Base-by-base conservation (phyloP, 192 early-diverging fungal species). In the Backusella luteola region DNA sequence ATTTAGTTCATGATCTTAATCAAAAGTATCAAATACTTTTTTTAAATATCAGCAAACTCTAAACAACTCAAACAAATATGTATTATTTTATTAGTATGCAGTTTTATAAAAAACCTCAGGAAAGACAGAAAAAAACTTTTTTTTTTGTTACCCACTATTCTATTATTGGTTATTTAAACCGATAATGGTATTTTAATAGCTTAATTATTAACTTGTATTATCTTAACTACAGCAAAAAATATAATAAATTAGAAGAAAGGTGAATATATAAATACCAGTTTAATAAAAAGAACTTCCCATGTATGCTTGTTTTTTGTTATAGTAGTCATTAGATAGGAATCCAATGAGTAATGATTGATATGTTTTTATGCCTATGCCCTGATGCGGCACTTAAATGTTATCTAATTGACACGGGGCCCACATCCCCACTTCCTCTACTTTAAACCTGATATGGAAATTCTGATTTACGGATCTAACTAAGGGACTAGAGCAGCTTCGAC, bases 151-250 rank as follows among this genome's bases (percentile, higher is more conserved):
- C 8, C 56, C 56, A 63, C 56, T 29, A 63, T 26, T 63, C 56
- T 29, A 63, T 63, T 29, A 63, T 63, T 63, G 56, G 56, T 29
- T 63, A 63, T 63, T 63, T 63, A 63, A 63, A 63, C 56, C 26
- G 56, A 29, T 63, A 63, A 63, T 63, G 2, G 56, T 59, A 59
- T 59, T 59, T 39, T 59, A 59, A 59, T 59, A 59, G 19, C 29
- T 63, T 14, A 63, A 63, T 26, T 29, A 29, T 29, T 29, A 63
- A 63, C 3, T 3, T 63, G 4, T 63, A 63, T 63, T 1, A 26
- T 4, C 3, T 4, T 26, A 29, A 29, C 38, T 39, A 39, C 11
- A 0, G 23, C 8, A 26, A 56, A 23, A 56, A 11, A 14, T 29
- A 63, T 6, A 14, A 26, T 3, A 23, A 26, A 63, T 11, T 12